Evolutionary conservation across 2,329 filamentous ascomycete genomes (phyloP).

Genomic region (Aspergillus sp.): DNA sequence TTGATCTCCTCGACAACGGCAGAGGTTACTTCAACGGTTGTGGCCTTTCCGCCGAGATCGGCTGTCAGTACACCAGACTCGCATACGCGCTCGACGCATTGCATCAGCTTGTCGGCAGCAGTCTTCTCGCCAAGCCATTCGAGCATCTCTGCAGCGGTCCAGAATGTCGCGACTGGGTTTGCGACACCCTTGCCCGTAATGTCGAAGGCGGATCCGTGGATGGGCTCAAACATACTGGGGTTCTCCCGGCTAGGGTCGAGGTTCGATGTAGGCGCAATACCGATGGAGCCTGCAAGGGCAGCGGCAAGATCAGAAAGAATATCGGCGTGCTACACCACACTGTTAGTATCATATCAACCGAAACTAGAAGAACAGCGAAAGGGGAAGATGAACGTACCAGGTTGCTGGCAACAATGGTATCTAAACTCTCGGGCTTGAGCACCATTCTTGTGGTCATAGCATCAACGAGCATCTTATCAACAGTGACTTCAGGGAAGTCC

Average conservation of each 20-base stretch:
- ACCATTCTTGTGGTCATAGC: slow-evolving; percentile 67
- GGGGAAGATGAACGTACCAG: slow-evolving; percentile 33
- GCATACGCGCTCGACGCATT: slow-evolving; percentile 61
- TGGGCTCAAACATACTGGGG: slow-evolving; percentile 64
- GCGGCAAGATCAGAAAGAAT: slow-evolving; percentile 71
- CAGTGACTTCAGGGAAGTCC: slow-evolving; percentile 61
- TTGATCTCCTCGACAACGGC: slow-evolving; percentile 56
- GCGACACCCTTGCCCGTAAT: slow-evolving; percentile 62
- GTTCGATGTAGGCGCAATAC: slow-evolving; percentile 70
- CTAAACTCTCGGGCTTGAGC: slow-evolving; percentile 57
- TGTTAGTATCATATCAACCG: not conserved
- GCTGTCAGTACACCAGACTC: slow-evolving; percentile 55
- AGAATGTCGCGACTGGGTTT: slow-evolving; percentile 66
- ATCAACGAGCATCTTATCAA: slow-evolving; percentile 67
- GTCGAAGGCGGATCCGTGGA: slow-evolving; percentile 64
- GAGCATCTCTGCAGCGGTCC: slow-evolving; percentile 69
- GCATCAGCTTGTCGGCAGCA: slow-evolving; percentile 58
- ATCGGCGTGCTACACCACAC: slow-evolving; percentile 51
- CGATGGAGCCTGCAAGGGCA: slow-evolving; percentile 68
- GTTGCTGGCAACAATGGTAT: slow-evolving; percentile 66
- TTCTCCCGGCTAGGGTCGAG: slow-evolving; percentile 63
- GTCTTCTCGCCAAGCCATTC: slow-evolving; percentile 61
- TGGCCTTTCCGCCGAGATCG: slow-evolving; percentile 60
- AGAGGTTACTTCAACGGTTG: slow-evolving; percentile 59
- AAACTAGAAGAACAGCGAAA: not conserved